Percentiles rank a stretch among this genome's conserved stretches.
Conservation (phyloP, 176 grass and related monocot genomes). For the Ananas comosus region DNA sequence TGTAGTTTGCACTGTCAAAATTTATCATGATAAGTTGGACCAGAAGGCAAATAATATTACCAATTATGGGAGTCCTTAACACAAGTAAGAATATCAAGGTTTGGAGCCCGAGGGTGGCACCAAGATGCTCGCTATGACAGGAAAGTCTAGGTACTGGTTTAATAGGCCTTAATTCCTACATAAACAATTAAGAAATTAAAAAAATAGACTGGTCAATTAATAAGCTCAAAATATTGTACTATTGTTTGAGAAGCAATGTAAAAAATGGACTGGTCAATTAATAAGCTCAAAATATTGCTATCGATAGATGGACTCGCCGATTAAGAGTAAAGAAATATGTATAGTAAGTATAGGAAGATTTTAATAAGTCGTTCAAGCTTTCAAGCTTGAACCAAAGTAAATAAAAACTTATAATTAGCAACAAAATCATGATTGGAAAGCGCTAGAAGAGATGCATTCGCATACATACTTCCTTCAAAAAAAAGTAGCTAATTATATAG, state of each 20-base stretch:
- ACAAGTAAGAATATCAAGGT: constrained; percentile 99
- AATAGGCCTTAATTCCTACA: constrained; percentile 92
- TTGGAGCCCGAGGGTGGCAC: constrained; percentile 95
- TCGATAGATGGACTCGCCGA: too few species aligned
- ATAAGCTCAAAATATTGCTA: not conserved
- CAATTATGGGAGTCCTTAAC: constrained; percentile 99
- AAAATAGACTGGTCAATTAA: too few species aligned
- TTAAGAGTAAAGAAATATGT: not conserved
- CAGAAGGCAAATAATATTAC: constrained; percentile 25
- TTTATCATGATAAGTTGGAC: not conserved
- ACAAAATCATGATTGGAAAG: too few species aligned
- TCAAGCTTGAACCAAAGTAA: too few species aligned
- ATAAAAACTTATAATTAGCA: too few species aligned
- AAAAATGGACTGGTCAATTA: not conserved
- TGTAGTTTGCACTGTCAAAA: not conserved
- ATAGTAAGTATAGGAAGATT: not conserved
- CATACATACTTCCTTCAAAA: too few species aligned
- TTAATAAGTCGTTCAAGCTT: too few species aligned
- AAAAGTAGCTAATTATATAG: too few species aligned
- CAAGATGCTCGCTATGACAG: constrained; percentile 98
- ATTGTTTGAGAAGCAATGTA: not conserved
- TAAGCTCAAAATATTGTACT: not conserved
- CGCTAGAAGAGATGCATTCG: too few species aligned
- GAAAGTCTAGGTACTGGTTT: constrained; percentile 96
- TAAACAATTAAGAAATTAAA: too few species aligned